A percentile compares a stretch with the other conserved stretches of the same genome.
These are phyloP conservation scores for Vicia faba DNA, from an alignment of 306 rosid genomes.

Conservation along the genomic window DNA sequence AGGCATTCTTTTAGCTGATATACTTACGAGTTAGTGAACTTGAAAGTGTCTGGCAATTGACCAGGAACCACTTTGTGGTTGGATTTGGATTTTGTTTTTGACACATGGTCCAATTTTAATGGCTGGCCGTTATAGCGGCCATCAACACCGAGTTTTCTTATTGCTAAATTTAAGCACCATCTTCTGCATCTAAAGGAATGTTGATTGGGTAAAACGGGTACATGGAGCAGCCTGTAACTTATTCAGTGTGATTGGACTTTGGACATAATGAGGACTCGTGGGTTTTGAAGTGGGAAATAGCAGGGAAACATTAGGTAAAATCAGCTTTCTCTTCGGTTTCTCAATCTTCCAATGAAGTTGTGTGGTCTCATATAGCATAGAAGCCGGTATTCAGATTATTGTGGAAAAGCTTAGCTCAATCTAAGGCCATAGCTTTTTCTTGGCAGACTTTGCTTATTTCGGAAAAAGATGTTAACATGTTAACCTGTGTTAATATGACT, in stretches of 20 bases:
- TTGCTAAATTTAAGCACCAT: not conserved
- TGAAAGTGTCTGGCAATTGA: not conserved
- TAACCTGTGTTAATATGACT: not conserved
- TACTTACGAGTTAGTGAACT: not conserved
- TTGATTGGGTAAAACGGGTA: slow-evolving; percentile 5
- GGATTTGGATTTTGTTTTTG: not conserved
- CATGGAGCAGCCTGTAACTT: not conserved
- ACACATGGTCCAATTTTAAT: not conserved
- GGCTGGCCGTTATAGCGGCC: too few relatives aligned
- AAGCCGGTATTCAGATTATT: not conserved
- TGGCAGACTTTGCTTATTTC: not conserved
- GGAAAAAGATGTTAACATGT: not conserved
- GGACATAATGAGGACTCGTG: not conserved
- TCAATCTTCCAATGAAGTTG: too few relatives aligned
- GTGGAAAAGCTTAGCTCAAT: not conserved
- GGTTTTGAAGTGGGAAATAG: not conserved
- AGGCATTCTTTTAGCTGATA: slow-evolving; percentile 11
- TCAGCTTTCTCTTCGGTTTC: too few relatives aligned
- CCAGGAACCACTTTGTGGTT: not conserved
- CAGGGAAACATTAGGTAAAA: not conserved
- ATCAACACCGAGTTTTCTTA: not conserved
- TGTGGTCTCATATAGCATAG: too few relatives aligned
- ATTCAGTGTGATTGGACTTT: not conserved
- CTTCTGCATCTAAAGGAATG: slow-evolving; percentile 5
- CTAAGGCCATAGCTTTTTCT: not conserved